Base-by-base conservation (phyloP, 371 early-diverging fungal species). In the Apophysomyces trapeziformis region DNA sequence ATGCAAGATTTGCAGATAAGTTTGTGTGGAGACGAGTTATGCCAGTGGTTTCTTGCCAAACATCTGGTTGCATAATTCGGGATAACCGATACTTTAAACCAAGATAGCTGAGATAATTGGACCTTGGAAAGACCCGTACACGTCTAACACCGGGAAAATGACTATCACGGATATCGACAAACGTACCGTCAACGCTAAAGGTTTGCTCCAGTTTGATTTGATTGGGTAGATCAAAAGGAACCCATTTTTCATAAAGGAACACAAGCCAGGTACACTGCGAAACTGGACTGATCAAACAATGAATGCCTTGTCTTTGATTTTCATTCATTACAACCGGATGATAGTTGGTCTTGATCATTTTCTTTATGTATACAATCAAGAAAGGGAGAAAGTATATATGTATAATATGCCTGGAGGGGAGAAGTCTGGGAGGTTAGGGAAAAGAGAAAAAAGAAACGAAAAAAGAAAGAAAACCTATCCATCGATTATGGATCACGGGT, bases 51-150 rank as follows among this genome's bases (percentile, higher is more conserved):
- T 74, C 70, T 60, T 72, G 66, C 68, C 70, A 74, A 57, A 73
- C 73, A 65, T 74, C 78, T n/a, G 78, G 75, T 63, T 77, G 75
- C 68, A 77, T 68, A 57, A 74, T 73, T 45, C 78, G 73, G 57
- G 74, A 73, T 39, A 77, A 65, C 47, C 74, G 68, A 63, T 77
- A 77, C 38, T 77, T 77, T 37, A 77, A 66, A 14, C 77, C 77
- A 46, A 77, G 67, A 61, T 77, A 77, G 38, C 77, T 77, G 36
- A 77, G 66, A 37, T 77, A 77, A 45, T 71, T 73, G 44, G 67
- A 69, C 47, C 60, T 69, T 18, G 77, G 77, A 64, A 77, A 77
- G 32, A 73, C 77, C 26, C 77, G 68, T 12, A 77, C 77, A 58
- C 72, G 58, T 47, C 67, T 77, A 26, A 73, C 74, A 39, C 69